Percentiles rank a stretch among this genome's conserved stretches.
Evolutionary conservation across 2,329 filamentous ascomycete genomes (phyloP).

Genomic region (Microdochium nivale): DNA sequence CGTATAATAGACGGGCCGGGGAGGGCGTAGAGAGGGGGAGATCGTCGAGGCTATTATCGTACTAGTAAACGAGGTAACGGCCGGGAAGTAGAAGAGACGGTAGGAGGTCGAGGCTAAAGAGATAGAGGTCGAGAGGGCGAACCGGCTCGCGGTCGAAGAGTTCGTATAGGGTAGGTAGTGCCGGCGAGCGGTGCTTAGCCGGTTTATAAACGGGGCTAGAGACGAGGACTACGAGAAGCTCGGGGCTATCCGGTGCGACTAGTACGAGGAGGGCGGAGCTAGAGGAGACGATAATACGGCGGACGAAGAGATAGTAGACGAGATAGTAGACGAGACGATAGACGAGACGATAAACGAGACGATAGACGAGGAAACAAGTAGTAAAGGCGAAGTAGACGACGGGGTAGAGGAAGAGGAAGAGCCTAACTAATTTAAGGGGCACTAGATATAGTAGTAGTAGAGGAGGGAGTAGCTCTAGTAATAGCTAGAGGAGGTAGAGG

Average conservation of each 20-base stretch:
- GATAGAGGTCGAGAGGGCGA: neutral
- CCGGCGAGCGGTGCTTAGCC: neutral
- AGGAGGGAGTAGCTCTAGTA: neutral
- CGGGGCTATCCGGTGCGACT: neutral
- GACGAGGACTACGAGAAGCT: neutral
- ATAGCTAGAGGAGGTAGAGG: neutral
- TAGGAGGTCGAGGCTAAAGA: neutral
- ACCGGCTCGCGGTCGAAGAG: neutral
- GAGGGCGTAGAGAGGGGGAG: neutral
- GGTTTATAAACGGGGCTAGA: neutral
- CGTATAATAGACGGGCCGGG: neutral
- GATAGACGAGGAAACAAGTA: neutral
- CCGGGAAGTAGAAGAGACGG: neutral
- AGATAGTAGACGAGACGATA: no score
- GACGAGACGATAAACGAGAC: no score
- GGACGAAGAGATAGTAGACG: no score
- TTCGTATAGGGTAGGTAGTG: neutral
- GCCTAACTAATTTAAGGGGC: neutral
- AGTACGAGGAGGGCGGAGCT: neutral
- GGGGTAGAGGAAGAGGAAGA: neutral
- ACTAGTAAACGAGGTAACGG: neutral
- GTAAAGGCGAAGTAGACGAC: neutral
- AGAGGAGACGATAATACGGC: neutral
- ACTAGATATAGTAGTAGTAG: neutral
- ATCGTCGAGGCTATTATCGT: neutral